Evolutionary conservation across 2,329 filamentous ascomycete genomes (phyloP), one percentile per base, ranked within the genome.

Genomic region (Pseudonectria foliicola): DNA sequence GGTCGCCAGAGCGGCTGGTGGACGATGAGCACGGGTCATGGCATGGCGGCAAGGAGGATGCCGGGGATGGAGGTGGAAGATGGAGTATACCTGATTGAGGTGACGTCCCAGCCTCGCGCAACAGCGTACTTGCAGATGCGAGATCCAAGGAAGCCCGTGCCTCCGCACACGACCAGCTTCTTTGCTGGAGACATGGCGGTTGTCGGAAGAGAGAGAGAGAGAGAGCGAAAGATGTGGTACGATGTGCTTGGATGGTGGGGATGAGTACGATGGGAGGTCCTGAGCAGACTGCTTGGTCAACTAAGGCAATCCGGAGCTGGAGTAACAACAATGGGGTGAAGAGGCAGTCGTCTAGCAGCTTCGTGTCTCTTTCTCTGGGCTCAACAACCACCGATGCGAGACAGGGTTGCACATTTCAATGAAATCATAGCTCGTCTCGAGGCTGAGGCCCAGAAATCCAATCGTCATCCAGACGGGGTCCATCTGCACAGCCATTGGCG

Each of bases 91-190:
- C 88, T 94, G 53, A 98, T 80, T 6, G 89, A 95, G 14, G 80
- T 90, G 31, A 96, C 90, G 38, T 88, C 77, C 90, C 90, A 96
- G 36, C 88, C 87, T 56, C 88, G 73, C 29, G 80, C 75, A 33
- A 87, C 80, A 29, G 87, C 92, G 35, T 85, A 82, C 68, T 87
- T 92, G 69, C 92, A 96, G 65, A 98, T 95, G 37, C 90, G 76
- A 15, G 71, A 74, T 63, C 87, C 87, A 16, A 98, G 65, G 58
- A 96, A 98, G 24, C 92, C 90, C 61, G 86, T 95, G 40, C 90
- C 90, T 48, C 92, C 92, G 48, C 85, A 93, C 35, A 98, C 88
- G 27, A 96, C 80, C 28, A 98, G 70, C 62, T 79, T 82, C 66
- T 88, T 95, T 45, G 73, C 71, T 45, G 73, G 68, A 34, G 71